Conservation (phyloP, 2,329 filamentous ascomycete genomes). For the Endoconidiophora polonica region DNA sequence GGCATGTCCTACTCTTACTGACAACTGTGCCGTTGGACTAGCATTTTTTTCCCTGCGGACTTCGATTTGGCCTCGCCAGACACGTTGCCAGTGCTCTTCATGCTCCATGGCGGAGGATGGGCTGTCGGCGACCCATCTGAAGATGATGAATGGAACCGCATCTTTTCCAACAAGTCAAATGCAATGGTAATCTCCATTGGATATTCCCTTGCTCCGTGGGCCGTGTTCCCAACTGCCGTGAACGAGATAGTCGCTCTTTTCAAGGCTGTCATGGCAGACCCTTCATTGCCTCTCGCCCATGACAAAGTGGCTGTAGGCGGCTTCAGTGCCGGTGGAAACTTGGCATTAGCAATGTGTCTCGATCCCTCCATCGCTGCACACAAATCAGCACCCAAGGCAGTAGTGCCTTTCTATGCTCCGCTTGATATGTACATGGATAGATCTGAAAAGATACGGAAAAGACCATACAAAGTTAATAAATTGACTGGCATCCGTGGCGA, state of each 20-base stretch:
- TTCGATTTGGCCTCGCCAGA: slow-evolving; percentile 19
- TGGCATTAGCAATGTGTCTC: slow-evolving; percentile 27
- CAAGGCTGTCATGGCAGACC: slow-evolving; percentile 26
- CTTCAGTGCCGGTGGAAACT: slow-evolving; percentile 35
- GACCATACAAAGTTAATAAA: slow-evolving; percentile 17
- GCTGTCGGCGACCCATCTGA: slow-evolving; percentile 25
- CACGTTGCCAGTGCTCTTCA: slow-evolving; percentile 28
- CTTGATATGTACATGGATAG: slow-evolving; percentile 20
- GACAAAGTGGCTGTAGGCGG: slow-evolving; percentile 27
- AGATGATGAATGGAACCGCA: slow-evolving; percentile 30
- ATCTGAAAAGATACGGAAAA: slow-evolving; percentile 15
- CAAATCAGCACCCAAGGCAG: slow-evolving; percentile 18
- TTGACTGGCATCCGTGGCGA: slow-evolving; percentile 14
- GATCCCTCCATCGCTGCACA: slow-evolving; percentile 21
- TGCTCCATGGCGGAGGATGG: slow-evolving; percentile 37
- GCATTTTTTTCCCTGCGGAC: slow-evolving; percentile 25
- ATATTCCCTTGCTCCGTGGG: slow-evolving; percentile 30
- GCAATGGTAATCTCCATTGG: slow-evolving; percentile 31
- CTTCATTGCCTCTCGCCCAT: slow-evolving; percentile 28
- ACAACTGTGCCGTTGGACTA: not conserved
- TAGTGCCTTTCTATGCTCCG: slow-evolving; percentile 27
- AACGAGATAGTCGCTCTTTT: slow-evolving; percentile 30
- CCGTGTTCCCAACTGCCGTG: slow-evolving; percentile 27
- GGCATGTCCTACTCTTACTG: not conserved
- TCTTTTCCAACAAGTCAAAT: slow-evolving; percentile 24